Evolutionary conservation across 1,284 basidiomycete genomes (phyloP).

Genomic region (Schizopora paradoxa): DNA sequence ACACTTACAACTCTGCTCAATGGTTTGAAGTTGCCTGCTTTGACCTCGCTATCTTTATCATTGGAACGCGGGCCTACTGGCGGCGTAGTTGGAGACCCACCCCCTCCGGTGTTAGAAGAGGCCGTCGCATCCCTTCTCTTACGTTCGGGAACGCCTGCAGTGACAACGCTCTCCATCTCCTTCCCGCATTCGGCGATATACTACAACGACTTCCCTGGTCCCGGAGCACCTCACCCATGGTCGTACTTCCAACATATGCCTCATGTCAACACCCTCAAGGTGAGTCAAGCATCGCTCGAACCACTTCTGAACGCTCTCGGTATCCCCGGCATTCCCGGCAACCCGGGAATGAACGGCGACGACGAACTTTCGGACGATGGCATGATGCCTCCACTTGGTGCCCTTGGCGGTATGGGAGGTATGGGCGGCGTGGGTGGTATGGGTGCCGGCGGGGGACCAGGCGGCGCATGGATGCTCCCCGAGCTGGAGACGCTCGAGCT

Average conservation of each 20-base stretch:
- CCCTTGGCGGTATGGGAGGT: too few species aligned
- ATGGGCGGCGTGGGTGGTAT: too few species aligned
- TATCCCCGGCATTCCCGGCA: too few species aligned
- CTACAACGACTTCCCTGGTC: conserved; percentile 26
- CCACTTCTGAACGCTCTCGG: conserved; percentile 50
- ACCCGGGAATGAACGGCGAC: too few species aligned
- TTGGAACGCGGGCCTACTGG: conserved; percentile 59
- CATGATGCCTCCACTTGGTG: too few species aligned
- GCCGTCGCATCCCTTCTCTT: conserved; percentile 50
- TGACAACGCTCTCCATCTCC: conserved; percentile 53
- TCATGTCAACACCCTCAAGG: conserved; percentile 47
- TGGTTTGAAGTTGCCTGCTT: conserved; percentile 47
- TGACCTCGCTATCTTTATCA: conserved; percentile 54
- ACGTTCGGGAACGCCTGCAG: conserved; percentile 49
- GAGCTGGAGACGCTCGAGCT: conserved; percentile 49
- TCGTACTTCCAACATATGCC: conserved; percentile 42
- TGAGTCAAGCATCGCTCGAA: conserved; percentile 60
- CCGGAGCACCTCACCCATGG: conserved; percentile 39
- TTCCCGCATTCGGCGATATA: conserved; percentile 44
- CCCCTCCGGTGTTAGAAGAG: too few species aligned
- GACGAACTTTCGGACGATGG: conserved; percentile 47
- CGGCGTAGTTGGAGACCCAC: too few species aligned
- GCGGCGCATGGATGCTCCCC: conserved; percentile 52
- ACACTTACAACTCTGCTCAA: conserved; percentile 60
- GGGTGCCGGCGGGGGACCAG: too few species aligned